A percentile compares a stretch with the other conserved stretches of the same genome.
These are phyloP conservation scores for Fraxinus sp. DNA, from an alignment of 305 asterid genomes.

Conservation along the genomic window DNA sequence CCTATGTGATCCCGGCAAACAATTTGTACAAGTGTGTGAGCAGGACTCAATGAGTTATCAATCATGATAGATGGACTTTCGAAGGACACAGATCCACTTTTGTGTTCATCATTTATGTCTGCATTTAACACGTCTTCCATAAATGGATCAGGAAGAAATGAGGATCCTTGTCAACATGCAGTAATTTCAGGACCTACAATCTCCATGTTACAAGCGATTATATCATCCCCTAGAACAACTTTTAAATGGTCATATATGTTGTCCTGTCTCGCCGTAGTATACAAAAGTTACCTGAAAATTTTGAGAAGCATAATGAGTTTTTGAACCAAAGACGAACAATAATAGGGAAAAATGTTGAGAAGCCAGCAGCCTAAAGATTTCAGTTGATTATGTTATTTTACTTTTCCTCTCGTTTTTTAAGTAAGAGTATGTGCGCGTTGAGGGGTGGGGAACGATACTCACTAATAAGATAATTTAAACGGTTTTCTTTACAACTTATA, in stretches of 20 bases:
- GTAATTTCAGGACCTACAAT: slow-evolving; percentile 40
- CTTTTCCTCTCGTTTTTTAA: neutral
- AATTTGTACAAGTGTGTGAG: slow-evolving; percentile 80
- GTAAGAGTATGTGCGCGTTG: neutral
- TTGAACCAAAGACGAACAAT: neutral
- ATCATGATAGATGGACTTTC: slow-evolving; percentile 55
- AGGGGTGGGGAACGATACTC: neutral
- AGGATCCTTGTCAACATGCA: slow-evolving; percentile 39
- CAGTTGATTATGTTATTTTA: neutral
- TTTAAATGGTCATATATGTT: slow-evolving; percentile 36
- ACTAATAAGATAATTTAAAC: neutral
- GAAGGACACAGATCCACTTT: slow-evolving; percentile 37
- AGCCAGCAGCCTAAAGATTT: neutral
- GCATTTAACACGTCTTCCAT: slow-evolving; percentile 35
- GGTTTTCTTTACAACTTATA: neutral
- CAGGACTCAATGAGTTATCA: slow-evolving; percentile 74
- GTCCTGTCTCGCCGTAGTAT: slow-evolving; percentile 40
- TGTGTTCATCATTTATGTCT: slow-evolving; percentile 36
- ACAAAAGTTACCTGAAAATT: slow-evolving; percentile 40
- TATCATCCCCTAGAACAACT: slow-evolving; percentile 36
- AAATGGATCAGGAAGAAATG: slow-evolving; percentile 41
- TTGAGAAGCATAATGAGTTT: neutral
- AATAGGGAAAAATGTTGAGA: neutral
- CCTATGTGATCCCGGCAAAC: slow-evolving; percentile 64
- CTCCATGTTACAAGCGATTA: slow-evolving; percentile 43